Evolutionary conservation across 805 yeast species (phyloP), one percentile per base, ranked within the genome.

Genomic region (Martiniozyma abietophila): DNA sequence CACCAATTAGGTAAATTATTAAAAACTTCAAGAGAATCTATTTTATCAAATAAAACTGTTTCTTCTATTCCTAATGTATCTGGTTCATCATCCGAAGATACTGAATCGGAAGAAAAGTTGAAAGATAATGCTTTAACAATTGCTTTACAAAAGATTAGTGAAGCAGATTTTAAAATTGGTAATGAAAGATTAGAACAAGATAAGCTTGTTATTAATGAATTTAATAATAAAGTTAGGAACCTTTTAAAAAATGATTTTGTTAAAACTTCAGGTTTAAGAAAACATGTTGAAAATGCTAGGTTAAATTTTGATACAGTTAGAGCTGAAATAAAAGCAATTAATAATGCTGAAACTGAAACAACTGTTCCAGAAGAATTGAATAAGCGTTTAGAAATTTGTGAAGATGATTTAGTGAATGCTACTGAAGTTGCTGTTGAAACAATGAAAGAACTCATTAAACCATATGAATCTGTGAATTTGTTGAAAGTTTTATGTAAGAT

Each of bases 371-470:
- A 73, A 34, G 64, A 61, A 27, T 65, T 76, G 44, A 61, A 63
- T 40, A 67, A 65, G 43, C 73, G 69, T 35, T 59, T 73, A 44
- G 76, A 74, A 39, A 53, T 61, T 12, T 65, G 65, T 40, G 94
- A 82, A 56, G 94, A 82, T 51, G 89, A 80, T 42, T 70, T 82
- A 44, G 92, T 82, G 23, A 71, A 76, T 45, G 83, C 85, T 18
- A 81, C 86, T 4, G 79, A 80, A 38, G 61, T 68, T 18, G 92
- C 94, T 1, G 92, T 80, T n/a, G 71, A 74, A 46, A 74, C 76
- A 35, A 80, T 82, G 92, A 75, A 79, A 54, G 72, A 68, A 44
- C 62, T 82, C 36, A 72, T 82, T 44, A 73, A 69, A 41, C 84
- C 88, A 17, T 64, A 74, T 8, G 80, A 78, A 54, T 63, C 75